phyloP scores from a whole-genome alignment of 2,329 filamentous ascomycete species.

The Claviceps quebecensis region DNA sequence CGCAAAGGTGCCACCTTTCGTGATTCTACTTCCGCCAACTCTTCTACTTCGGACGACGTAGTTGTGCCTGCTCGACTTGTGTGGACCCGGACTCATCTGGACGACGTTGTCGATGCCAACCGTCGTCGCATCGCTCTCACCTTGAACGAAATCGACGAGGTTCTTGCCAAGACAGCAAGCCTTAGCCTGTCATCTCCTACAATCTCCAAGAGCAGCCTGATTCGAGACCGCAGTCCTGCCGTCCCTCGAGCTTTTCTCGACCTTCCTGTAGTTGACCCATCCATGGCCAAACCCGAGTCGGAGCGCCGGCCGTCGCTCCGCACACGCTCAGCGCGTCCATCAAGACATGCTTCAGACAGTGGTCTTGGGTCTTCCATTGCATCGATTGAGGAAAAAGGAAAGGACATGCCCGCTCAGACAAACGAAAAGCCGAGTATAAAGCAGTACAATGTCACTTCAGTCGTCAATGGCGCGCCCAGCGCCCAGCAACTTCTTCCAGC shows the following conservation, averaged over 20 bases:
- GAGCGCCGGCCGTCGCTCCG: constrained; percentile 40
- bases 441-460: constrained; percentile 29
- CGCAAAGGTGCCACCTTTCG: constrained; percentile 59
- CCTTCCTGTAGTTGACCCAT: constrained; percentile 37
- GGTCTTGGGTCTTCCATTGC: constrained; percentile 73
- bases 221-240: constrained; percentile 43
- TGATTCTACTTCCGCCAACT: constrained; percentile 22
- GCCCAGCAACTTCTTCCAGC: constrained; percentile 37
- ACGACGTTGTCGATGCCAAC: constrained; percentile 58
- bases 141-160: constrained; percentile 50
- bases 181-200: constrained; percentile 23
- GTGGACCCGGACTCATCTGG: constrained; percentile 55
- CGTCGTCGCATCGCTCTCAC: constrained; percentile 54
- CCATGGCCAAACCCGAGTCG: constrained; percentile 28
- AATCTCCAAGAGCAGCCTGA: constrained; percentile 16
- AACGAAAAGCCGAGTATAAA: constrained; percentile 16
- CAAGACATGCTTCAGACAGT: constrained; percentile 67
- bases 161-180: constrained; percentile 34
- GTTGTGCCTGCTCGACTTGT: constrained; percentile 42
- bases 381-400: constrained; percentile 43
- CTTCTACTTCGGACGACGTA: constrained; percentile 28
- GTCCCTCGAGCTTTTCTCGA: constrained; percentile 46
- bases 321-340: constrained; percentile 39
- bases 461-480: constrained; percentile 43
- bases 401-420: constrained; percentile 27